phyloP scores from a whole-genome alignment of 495 filamentous ascomycete genomes.

The Trichoderma virens region DNA sequence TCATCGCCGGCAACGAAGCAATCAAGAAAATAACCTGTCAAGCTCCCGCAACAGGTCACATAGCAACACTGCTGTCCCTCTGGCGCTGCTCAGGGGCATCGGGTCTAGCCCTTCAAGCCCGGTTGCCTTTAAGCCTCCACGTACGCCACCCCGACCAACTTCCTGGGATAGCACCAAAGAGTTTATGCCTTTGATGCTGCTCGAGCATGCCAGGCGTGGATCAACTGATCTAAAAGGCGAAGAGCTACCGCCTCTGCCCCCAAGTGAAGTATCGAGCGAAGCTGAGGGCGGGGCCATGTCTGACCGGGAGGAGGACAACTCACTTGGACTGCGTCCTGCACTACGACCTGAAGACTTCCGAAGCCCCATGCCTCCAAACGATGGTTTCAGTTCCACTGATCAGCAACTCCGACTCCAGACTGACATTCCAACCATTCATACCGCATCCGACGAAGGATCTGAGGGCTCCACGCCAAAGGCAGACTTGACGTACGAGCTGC shows the following conservation, averaged over 20 bases:
- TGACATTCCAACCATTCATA: background rate
- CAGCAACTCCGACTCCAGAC: background rate
- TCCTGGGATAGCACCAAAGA: constrained; percentile 43
- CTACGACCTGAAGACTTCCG: constrained; percentile 4
- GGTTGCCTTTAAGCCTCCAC: constrained; percentile 26
- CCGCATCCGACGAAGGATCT: constrained; percentile 8
- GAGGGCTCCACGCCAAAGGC: constrained; percentile 12
- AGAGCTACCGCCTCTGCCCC: constrained; percentile 23
- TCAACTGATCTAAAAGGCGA: background rate
- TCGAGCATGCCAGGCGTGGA: constrained; percentile 27
- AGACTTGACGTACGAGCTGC: constrained; percentile 8
- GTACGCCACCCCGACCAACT: constrained; percentile 30
- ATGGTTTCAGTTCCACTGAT: background rate
- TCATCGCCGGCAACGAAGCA: constrained; percentile 30
- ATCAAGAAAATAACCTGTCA: constrained; percentile 24
- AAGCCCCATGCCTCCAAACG: background rate
- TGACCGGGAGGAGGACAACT: constrained; percentile 15
- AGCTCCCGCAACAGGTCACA: constrained; percentile 23
- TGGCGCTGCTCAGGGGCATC: constrained; percentile 38
- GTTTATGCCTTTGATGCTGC: constrained; percentile 41
- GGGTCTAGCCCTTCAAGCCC: constrained; percentile 38
- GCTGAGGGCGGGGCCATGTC: constrained; percentile 8
- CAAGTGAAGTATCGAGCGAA: constrained; percentile 19
- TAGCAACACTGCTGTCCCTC: constrained; percentile 45
- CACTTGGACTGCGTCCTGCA: constrained; percentile 14